phyloP scores from a whole-genome alignment of 805 yeast genomes.

The Candida ovalis region DNA sequence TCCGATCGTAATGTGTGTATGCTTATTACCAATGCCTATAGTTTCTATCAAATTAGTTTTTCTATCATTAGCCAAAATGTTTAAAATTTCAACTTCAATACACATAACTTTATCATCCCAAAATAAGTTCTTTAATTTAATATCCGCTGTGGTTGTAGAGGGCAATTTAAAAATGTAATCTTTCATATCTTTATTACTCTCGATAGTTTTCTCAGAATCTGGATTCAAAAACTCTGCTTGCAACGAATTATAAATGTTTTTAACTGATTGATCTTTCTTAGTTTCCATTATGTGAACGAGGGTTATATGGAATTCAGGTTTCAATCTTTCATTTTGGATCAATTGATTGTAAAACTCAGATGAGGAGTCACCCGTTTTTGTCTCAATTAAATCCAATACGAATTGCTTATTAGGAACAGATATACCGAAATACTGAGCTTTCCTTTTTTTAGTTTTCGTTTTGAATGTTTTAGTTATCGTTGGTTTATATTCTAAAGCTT shows the following conservation, averaged over 20 bases:
- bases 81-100: constrained; percentile 40
- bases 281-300: constrained; percentile 42
- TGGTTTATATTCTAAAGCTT: constrained; percentile 56
- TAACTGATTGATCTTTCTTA: constrained; percentile 10
- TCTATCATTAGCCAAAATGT: constrained; percentile 8
- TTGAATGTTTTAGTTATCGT: constrained; percentile 36
- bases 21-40: constrained; percentile 35
- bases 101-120: constrained; percentile 54
- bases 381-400: constrained; percentile 16
- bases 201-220: constrained; percentile 6
- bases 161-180: constrained; percentile 14
- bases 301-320: constrained; percentile 63
- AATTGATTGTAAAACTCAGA: constrained; percentile 17
- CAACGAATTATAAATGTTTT: constrained; percentile 19
- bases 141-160: constrained; percentile 28
- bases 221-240: constrained; percentile 7
- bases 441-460: constrained; percentile 8
- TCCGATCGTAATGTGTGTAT: constrained; percentile 75
- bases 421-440: constrained; percentile 47
- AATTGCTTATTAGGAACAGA: constrained; percentile 24
- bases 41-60: constrained; percentile 8
- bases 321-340: constrained; percentile 37
- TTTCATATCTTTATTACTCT: constrained; percentile 1
- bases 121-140: constrained; percentile 42
- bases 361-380: background rate